Conservation (phyloP, 2,329 filamentous ascomycete genomes). For the Alternaria infectoria region DNA sequence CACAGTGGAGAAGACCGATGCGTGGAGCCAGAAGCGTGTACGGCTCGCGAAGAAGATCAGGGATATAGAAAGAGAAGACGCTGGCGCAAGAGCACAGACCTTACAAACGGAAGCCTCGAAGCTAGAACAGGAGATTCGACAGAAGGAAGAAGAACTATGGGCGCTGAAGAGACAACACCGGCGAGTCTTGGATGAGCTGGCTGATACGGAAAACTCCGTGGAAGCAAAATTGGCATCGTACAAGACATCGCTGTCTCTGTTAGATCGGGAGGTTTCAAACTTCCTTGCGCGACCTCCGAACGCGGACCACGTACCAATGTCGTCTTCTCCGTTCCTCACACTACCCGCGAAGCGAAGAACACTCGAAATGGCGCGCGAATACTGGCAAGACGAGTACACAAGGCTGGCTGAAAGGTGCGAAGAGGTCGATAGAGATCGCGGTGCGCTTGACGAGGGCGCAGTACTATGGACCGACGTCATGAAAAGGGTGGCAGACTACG, state of each 20-base stretch:
- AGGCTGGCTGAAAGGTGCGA: slow-evolving; percentile 62
- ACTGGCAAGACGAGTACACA: slow-evolving; percentile 70
- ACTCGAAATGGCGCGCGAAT: slow-evolving; percentile 71
- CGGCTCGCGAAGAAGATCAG: slow-evolving; percentile 63
- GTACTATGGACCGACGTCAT: slow-evolving; percentile 70
- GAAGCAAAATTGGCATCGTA: slow-evolving; percentile 78
- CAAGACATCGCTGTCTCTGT: slow-evolving; percentile 68
- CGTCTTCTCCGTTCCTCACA: slow-evolving; percentile 59
- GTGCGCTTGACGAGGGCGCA: slow-evolving; percentile 71
- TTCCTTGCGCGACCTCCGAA: slow-evolving; percentile 65
- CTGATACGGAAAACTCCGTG: slow-evolving; percentile 67
- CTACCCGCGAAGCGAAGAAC: slow-evolving; percentile 71
- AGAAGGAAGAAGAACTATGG: slow-evolving; percentile 68
- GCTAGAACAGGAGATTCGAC: slow-evolving; percentile 68
- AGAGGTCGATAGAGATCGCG: slow-evolving; percentile 66
- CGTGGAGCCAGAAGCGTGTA: slow-evolving; percentile 64
- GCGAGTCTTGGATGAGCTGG: slow-evolving; percentile 65
- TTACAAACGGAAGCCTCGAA: slow-evolving; percentile 59
- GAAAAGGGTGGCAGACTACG: slow-evolving; percentile 67
- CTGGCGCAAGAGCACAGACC: slow-evolving; percentile 62
- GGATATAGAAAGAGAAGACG: slow-evolving; percentile 61
- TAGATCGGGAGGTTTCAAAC: slow-evolving; percentile 66
- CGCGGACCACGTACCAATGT: slow-evolving; percentile 35
- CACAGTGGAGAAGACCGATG: slow-evolving; percentile 64
- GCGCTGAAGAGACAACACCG: slow-evolving; percentile 66